A percentile compares a stretch with the other conserved stretches of the same genome.
Evolutionary conservation across 225 moss, liverwort and hornwort species (phyloP).

Genomic region (Pseudisothecium myosuroides): DNA sequence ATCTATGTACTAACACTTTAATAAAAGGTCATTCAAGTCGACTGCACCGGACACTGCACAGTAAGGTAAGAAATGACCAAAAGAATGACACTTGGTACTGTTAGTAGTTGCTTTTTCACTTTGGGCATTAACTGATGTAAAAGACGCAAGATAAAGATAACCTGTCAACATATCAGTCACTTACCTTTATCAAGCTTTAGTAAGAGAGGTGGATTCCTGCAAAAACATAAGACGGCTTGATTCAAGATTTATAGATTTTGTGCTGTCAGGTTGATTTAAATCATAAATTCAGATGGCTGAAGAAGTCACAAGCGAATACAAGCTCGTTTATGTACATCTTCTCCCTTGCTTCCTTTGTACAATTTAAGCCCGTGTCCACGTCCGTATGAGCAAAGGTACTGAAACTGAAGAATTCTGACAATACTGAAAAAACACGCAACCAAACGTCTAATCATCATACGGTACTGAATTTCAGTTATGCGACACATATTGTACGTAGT

Average conservation of each 20-base stretch:
- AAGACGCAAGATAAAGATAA: neutral
- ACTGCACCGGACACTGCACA: neutral
- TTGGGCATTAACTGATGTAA: neutral
- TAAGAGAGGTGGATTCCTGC: neutral
- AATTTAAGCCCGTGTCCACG: neutral
- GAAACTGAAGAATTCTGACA: constrained; percentile 18
- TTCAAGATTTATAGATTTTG: neutral
- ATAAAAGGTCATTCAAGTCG: neutral
- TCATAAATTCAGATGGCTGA: neutral
- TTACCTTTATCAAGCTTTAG: neutral
- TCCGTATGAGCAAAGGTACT: neutral
- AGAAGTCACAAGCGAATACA: neutral
- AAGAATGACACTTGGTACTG: neutral
- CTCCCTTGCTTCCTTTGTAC: neutral
- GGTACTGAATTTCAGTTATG: neutral
- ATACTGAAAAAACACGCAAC: constrained; percentile 3
- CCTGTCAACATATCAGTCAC: neutral
- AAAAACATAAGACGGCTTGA: neutral
- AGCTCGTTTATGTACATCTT: neutral
- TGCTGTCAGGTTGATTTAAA: neutral
- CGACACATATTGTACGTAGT: neutral
- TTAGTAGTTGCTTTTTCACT: neutral
- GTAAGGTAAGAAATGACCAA: neutral
- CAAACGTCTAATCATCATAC: neutral
- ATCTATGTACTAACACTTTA: neutral